A percentile compares a stretch with the other conserved stretches of the same genome.
These are phyloP conservation scores for Kodamaea sagamina DNA, from an alignment of 805 yeast genomes.

Conservation along the genomic window DNA sequence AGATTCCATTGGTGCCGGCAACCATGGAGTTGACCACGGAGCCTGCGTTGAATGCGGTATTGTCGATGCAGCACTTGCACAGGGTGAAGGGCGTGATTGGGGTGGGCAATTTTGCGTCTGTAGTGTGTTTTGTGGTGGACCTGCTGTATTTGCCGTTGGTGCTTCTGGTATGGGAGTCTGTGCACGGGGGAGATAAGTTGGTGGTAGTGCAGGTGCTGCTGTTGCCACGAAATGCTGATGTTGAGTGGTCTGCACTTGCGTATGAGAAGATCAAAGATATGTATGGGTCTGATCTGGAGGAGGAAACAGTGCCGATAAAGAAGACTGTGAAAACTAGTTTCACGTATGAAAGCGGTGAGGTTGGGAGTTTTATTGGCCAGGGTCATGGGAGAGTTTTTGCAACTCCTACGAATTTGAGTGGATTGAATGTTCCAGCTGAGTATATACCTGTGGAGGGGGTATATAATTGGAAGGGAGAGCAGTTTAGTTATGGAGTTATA, in stretches of 20 bases:
- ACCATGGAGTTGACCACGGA: constrained; percentile 52
- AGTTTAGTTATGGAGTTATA: constrained; percentile 3
- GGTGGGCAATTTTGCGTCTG: constrained; percentile 44
- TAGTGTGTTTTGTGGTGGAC: constrained; percentile 57
- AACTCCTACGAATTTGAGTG: not conserved
- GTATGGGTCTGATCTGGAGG: constrained; percentile 36
- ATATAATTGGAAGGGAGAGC: constrained; percentile 5
- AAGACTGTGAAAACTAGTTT: constrained; percentile 4
- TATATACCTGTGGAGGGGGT: constrained; percentile 8
- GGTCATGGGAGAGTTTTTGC: constrained; percentile 6
- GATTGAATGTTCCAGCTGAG: not conserved
- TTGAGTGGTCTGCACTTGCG: constrained; percentile 76
- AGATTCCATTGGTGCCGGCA: constrained; percentile 80
- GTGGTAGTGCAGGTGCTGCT: constrained; percentile 55
- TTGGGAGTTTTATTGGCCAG: not conserved
- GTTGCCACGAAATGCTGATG: constrained; percentile 62
- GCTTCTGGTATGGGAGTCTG: constrained; percentile 44
- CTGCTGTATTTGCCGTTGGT: constrained; percentile 29
- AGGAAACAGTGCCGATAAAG: constrained; percentile 25
- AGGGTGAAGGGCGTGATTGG: constrained; percentile 60
- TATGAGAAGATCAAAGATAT: constrained; percentile 39
- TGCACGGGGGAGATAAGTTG: constrained; percentile 28
- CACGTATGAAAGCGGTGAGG: not conserved
- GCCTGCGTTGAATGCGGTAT: constrained; percentile 37
- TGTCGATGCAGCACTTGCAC: constrained; percentile 75